Evolutionary conservation across 768 basidiomycete species (phyloP), one percentile per base, ranked within the genome.

Genomic region (Chalciporus chontae): DNA sequence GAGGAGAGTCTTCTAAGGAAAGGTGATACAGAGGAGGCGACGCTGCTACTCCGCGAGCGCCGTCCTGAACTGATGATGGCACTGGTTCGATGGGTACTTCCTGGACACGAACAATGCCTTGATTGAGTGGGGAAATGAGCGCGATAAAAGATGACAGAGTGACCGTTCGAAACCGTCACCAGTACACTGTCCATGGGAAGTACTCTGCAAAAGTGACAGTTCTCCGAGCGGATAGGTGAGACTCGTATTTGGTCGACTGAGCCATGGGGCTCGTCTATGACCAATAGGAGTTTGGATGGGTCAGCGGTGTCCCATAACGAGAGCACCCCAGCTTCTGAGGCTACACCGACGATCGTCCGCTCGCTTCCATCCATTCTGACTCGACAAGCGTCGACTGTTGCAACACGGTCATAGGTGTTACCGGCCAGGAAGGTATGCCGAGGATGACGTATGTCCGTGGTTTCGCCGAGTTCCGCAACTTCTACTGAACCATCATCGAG

Each of bases 161-260:
- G 75, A 10, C 80, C 78, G n/a, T 83, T 77, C 0, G 89, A 87
- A 52, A 87, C 77, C 7, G 83, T 74, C 18, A 87, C 66, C 38
- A 78, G 69, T 59, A 94, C 75, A 50, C 82, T 84, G 57, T 89
- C 85, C 26, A 75, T 65, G 0, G 82, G 79, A 11, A 77, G 72
- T 51, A 89, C 81, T 18, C 83, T 82, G 61, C 94, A 96, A 40
- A 77, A 78, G 41, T 71, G 73, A 63, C 94, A 96, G 4, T 70
- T 77, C 52, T 77, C 78, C 51, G 70, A 69, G 8, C 68, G 68
- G 9, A 83, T 72, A 13, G 80, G 74, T 5, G 77, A 76, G 43
- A 94, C 67, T 21, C 80, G 77, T n/a, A 95, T 59, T 45, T 77
- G 72, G 45, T 71, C 78, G 60, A 92, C 70, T 10, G 69, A 64